These are phyloP conservation scores for Colletotrichum cuscutae DNA, from an alignment of 2,329 filamentous ascomycete genomes.

Conservation along the genomic window DNA sequence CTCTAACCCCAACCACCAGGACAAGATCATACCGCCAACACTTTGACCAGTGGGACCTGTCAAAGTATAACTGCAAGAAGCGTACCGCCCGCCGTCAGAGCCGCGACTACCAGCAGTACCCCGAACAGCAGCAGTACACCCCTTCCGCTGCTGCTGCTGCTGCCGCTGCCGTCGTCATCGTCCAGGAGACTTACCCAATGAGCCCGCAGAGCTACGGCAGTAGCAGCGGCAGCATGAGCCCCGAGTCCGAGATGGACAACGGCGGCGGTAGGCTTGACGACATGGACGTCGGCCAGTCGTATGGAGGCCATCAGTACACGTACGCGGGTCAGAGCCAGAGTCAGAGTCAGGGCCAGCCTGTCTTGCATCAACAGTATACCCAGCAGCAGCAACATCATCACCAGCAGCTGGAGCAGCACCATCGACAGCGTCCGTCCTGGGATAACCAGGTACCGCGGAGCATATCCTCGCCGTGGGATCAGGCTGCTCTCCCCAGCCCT, in stretches of 20 bases:
- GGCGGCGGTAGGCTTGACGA: neutral
- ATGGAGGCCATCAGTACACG: neutral
- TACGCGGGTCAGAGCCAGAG: neutral
- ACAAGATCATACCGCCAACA: slow-evolving; percentile 61
- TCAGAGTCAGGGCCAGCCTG: neutral
- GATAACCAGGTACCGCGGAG: neutral
- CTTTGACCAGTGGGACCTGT: slow-evolving; percentile 56
- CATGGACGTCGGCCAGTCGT: neutral
- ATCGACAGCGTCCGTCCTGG: neutral
- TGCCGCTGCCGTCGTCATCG: neutral
- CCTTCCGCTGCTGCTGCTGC: neutral
- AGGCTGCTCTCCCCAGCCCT: neutral
- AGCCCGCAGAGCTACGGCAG: neutral
- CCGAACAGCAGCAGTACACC: neutral
- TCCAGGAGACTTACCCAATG: neutral
- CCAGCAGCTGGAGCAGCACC: neutral
- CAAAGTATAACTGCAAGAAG: slow-evolving; percentile 59
- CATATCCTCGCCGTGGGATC: neutral
- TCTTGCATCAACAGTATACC: neutral
- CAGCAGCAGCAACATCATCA: neutral
- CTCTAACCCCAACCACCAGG: slow-evolving; percentile 26
- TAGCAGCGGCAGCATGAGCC: neutral
- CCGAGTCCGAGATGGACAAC: neutral
- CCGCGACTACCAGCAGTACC: neutral
- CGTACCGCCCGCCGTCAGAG: slow-evolving; percentile 42